Evolutionary conservation across 805 yeast genomes (phyloP), one percentile per base, ranked within the genome.

Genomic region (Huiozyma sinensis): DNA sequence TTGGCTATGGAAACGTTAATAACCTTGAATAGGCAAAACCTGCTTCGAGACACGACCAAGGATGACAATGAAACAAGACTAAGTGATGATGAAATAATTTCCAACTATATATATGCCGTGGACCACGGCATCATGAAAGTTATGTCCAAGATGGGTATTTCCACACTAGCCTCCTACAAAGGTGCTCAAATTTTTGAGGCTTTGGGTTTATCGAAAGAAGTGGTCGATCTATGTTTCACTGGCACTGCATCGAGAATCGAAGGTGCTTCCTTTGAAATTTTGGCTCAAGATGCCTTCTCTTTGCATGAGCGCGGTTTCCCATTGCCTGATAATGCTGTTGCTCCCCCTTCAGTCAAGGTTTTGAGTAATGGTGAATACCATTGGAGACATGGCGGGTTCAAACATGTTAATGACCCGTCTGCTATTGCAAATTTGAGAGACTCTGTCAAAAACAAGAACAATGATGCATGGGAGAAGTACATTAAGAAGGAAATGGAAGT

Each of bases 181-280:
- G 97, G 97, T 66, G 98, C 98, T 29, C 98, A 90, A 71, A 92
- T 90, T 60, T 90, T 92, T 63, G 98, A 90, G 68, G 95, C 95
- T 41, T 71, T 90, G 49, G 98, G 98, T 66, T 80, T 90, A 49
- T 97, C 92, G 64, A 87, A 89, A 68, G 80, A 95, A 7, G 97
- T 90, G 41, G 84, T 90, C 52, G 97, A 90, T 71, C 73, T 88
- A 55, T 92, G 97, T 69, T 90, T 90, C 65, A 85, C 94, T 12
- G 97, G 97, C 59, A 92, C 98, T 36, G 96, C 98, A 9, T 88
- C 97, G 27, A 79, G 98, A 72, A 89, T 90, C 58, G 82, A 79
- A 62, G 98, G 98, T 75, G 79, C 88, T 44, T 89, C 95, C 24
- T 92, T 90, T 63, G 97, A 88, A 65, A 86, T 84, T 67, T 79